Evolutionary conservation across 768 basidiomycete species (phyloP).

Genomic region (Tremella fuciformis): DNA sequence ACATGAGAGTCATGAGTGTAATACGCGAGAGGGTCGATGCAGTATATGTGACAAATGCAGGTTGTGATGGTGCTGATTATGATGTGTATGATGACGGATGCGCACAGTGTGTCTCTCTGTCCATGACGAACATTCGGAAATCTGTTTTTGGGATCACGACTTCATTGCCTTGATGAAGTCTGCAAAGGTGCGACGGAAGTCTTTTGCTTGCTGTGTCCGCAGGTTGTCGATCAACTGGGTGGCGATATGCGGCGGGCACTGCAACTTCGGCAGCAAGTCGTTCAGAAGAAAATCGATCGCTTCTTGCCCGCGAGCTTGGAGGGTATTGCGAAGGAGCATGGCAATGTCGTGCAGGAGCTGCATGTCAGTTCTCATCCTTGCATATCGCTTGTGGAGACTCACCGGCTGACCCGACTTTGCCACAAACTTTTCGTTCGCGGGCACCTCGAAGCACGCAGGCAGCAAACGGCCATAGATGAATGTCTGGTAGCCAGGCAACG

Average conservation of each 20-base stretch:
- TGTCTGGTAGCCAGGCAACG: conserved; percentile 82
- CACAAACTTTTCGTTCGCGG: conserved; percentile 75
- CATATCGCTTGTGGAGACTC: conserved; percentile 45
- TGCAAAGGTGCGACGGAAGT: conserved; percentile 49
- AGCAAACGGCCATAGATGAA: conserved; percentile 85
- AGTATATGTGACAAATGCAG: conserved; percentile 4
- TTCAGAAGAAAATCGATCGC: conserved; percentile 73
- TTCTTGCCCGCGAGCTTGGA: conserved; percentile 74
- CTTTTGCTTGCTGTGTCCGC: conserved; percentile 45
- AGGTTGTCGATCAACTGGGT: conserved; percentile 60
- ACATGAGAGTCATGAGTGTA: conserved; percentile 4
- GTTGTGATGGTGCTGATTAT: background rate
- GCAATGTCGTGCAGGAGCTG: conserved; percentile 89
- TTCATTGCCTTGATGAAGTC: conserved; percentile 51
- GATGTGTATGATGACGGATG: background rate
- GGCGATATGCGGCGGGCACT: conserved; percentile 75
- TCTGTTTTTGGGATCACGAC: conserved; percentile 16
- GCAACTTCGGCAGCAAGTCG: conserved; percentile 80
- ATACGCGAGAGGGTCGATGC: conserved; percentile 2
- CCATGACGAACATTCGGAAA: background rate
- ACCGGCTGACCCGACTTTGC: conserved; percentile 82
- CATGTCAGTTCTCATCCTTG: background rate
- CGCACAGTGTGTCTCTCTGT: conserved; percentile 4
- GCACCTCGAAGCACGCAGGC: conserved; percentile 75
- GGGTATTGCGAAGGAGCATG: conserved; percentile 73